Conservation (phyloP, 306 rosid genomes). For the Trifolium subterraneum region DNA sequence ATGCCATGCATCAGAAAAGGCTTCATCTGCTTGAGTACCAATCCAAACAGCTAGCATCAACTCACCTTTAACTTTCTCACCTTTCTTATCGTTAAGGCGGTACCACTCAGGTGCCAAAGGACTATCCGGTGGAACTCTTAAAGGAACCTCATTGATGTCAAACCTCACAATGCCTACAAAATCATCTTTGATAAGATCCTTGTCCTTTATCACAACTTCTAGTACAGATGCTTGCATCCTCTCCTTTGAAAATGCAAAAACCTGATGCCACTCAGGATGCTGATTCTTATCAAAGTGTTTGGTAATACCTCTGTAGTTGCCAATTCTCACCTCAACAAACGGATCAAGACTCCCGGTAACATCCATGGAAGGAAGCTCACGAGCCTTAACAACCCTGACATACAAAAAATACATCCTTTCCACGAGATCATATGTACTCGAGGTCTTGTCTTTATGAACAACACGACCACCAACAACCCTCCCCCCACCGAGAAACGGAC, state of each 20-base stretch:
- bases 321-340: constrained; percentile 81
- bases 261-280: constrained; percentile 82
- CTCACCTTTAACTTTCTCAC: constrained; percentile 82
- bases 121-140: constrained; percentile 87
- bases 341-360: constrained; percentile 88
- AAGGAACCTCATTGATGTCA: constrained; percentile 81
- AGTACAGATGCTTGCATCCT: constrained; percentile 83
- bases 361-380: constrained; percentile 86
- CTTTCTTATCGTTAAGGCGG: constrained; percentile 71
- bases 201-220: constrained; percentile 87
- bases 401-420: constrained; percentile 88
- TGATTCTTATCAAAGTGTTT: constrained; percentile 81
- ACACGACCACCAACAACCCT: constrained; percentile 87
- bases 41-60: constrained; percentile 94
- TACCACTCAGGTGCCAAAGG: constrained; percentile 95
- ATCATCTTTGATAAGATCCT: constrained; percentile 77
- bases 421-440: constrained; percentile 87
- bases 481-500: constrained; percentile 93
- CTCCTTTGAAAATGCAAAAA: constrained; percentile 87
- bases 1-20: constrained; percentile 92
- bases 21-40: constrained; percentile 93
- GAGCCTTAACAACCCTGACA: constrained; percentile 87
- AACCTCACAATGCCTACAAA: constrained; percentile 82
- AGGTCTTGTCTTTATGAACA: constrained; percentile 70
- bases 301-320: constrained; percentile 83